phyloP scores from a whole-genome alignment of 345 rosid genomes.

The Citrus australasica region DNA sequence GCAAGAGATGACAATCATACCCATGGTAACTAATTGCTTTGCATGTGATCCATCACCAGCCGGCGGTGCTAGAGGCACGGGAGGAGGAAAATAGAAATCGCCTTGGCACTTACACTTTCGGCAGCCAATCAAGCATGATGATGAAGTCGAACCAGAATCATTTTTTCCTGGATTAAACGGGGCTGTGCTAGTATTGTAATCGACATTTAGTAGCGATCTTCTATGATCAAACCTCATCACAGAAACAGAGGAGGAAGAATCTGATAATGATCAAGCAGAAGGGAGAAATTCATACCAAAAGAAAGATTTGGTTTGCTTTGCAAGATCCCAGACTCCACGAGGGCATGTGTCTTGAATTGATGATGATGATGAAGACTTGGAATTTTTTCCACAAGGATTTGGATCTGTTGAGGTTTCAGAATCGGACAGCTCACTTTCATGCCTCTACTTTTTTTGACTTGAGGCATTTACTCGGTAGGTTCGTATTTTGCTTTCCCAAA shows the following conservation, averaged over 20 bases:
- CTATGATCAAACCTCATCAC: constrained; percentile 3
- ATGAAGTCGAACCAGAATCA: background rate
- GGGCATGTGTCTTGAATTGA: background rate
- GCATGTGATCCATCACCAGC: background rate
- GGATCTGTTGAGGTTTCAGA: background rate
- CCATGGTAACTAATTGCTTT: background rate
- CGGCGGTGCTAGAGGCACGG: background rate
- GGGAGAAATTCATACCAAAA: background rate
- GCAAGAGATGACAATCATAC: constrained; percentile 2
- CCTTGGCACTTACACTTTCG: background rate
- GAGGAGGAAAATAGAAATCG: too few species aligned
- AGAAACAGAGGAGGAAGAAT: constrained; percentile 1
- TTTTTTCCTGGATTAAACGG: background rate
- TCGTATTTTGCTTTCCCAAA: background rate
- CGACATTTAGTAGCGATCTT: background rate
- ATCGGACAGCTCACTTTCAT: background rate
- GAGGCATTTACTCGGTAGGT: constrained; percentile 19
- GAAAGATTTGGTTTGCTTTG: background rate
- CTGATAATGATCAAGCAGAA: background rate
- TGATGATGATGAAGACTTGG: background rate
- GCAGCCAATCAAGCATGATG: background rate
- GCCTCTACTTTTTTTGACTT: background rate
- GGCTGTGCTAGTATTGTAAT: fast-evolving
- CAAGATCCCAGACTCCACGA: background rate
- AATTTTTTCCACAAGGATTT: background rate